Evolutionary conservation across 768 basidiomycete genomes (phyloP).

Genomic region (Macrolepiota fuliginosa): DNA sequence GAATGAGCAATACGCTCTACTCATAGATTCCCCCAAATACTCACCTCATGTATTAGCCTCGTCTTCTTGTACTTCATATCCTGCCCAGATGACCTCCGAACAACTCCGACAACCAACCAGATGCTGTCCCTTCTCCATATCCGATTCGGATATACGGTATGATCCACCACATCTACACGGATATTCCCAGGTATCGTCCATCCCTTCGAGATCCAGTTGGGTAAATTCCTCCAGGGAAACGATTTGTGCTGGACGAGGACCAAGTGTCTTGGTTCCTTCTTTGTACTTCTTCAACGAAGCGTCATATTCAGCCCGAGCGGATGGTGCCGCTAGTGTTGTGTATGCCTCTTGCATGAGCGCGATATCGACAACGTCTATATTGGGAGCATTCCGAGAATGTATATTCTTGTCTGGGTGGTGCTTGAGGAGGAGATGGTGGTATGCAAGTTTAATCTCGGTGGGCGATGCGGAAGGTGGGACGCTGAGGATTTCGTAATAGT

Average conservation of each 20-base stretch:
- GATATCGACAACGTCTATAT: constrained; percentile 38
- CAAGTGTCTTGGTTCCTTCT: constrained; percentile 15
- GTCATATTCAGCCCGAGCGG: constrained; percentile 54
- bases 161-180: constrained; percentile 72
- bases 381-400: not conserved
- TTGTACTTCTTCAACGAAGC: constrained; percentile 15
- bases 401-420: constrained; percentile 54
- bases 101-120: constrained; percentile 72
- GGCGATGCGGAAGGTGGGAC: constrained; percentile 46
- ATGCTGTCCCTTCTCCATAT: constrained; percentile 72
- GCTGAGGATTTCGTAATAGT: constrained; percentile 63
- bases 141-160: constrained; percentile 53
- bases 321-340: constrained; percentile 49
- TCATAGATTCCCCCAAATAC: not conserved
- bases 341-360: constrained; percentile 69
- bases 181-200: constrained; percentile 49
- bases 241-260: constrained; percentile 71
- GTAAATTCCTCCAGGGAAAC: constrained; percentile 73
- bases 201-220: constrained; percentile 19
- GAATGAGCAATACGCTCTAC: not conserved
- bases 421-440: constrained; percentile 62
- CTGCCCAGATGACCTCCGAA: constrained; percentile 85
- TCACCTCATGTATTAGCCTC: not conserved
- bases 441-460: constrained; percentile 63
- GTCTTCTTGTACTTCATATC: constrained; percentile 57